Base-by-base conservation (phyloP, 352 stramenopile genomes). In the Globisporangium rhizosaccharum region DNA sequence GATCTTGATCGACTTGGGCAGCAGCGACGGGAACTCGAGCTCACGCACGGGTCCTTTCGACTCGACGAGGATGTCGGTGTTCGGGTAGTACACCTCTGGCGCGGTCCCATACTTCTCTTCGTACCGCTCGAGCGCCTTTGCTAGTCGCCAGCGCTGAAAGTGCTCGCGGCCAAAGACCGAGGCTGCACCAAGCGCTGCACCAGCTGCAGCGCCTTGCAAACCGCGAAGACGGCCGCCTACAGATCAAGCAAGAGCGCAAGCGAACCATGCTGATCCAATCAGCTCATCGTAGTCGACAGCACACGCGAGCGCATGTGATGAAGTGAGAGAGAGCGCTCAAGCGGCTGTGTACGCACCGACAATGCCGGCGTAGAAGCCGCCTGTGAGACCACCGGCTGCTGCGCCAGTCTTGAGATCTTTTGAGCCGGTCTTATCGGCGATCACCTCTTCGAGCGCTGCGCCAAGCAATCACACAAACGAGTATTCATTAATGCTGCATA, bases 91-190 rank as follows among this genome's bases (percentile, higher is more conserved):
- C 50, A 88, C 66, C 0, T 68, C 70, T 20, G 83, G 78, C 23
- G 73, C 79, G 15, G 66, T 65, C 47, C 85, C 85, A 57, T 89
- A 88, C 60, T 94, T 94, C 33, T 83, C 65, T 45, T 91, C 80
- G 62, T 92, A 94, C 15, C 85, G 81, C 66, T 88, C 74, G 51
- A 93, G 62, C 23, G 75, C 82, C 62, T 88, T 90, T 41, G 73
- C 66, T 39, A 89, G 68, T 37, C 85, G 82, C 85, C 85, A 94
- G 57, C 73, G 76, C 53, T 85, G 67, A 65, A 94, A 94, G 46
- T 92, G 67, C 47, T 88, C 73, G 25, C 75, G 76, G 0, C 79
- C 77, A 51, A 90, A 77, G 57, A 88, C 61, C 15, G 87, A 70
- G 14, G 79, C 80, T 7, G 75, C 73, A 25, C 83, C 85, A 8